These are phyloP conservation scores for Nasturtium officinale DNA, from an alignment of 345 rosid species.

Conservation along the genomic window DNA sequence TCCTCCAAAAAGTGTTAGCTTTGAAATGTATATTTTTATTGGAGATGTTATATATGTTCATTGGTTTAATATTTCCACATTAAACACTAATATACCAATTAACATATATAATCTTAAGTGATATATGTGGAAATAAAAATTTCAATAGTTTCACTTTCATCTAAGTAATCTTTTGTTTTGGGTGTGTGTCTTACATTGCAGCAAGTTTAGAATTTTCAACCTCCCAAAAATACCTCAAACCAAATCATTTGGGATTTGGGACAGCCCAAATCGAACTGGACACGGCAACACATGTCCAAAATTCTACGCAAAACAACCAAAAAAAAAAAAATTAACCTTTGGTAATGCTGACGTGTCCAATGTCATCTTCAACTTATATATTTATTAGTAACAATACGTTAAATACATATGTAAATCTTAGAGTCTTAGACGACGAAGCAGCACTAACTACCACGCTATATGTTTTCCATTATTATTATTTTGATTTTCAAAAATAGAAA, in stretches of 20 bases:
- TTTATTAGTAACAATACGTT: too few species aligned
- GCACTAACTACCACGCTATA: neutral
- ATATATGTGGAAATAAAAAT: neutral
- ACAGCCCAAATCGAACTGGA: neutral
- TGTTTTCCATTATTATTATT: neutral
- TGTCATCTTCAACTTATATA: neutral
- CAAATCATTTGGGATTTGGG: neutral
- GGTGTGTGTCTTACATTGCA: neutral
- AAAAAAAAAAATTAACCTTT: constrained; percentile 3
- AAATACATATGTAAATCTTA: neutral
- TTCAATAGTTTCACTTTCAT: neutral
- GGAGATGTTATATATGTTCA: neutral
- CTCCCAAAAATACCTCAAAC: neutral
- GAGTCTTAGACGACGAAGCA: neutral
- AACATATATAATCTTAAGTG: neutral
- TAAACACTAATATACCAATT: neutral
- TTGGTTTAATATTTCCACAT: neutral
- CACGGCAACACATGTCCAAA: constrained; percentile 32
- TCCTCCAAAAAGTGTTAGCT: neutral
- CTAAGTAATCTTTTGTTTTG: neutral
- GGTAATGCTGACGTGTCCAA: constrained; percentile 25
- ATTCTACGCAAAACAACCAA: constrained; percentile 5
- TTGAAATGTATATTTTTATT: neutral
- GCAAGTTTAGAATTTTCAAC: neutral
- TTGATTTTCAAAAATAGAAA: neutral